Evolutionary conservation across 257 asterid genomes (phyloP).

Genomic region (Osmanthus fragrans): DNA sequence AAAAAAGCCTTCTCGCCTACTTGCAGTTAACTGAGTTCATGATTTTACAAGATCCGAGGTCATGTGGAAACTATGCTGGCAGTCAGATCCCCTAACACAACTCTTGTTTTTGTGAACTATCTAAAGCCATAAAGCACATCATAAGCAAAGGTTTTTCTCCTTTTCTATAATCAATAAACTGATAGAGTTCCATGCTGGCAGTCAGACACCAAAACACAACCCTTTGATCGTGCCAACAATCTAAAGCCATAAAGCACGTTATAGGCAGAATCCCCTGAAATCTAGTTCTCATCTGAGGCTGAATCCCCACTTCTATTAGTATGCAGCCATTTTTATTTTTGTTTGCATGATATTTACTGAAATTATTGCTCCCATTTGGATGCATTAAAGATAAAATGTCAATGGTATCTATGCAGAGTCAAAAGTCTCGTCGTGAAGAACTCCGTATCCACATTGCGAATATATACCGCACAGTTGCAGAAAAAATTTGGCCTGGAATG

Average conservation of each 20-base stretch:
- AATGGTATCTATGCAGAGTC: conserved; percentile 61
- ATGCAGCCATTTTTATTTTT: neutral
- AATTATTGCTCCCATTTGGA: conserved; percentile 15
- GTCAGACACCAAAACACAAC: neutral
- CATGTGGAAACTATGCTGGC: too few species aligned
- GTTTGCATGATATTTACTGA: conserved; percentile 9
- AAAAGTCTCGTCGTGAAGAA: conserved; percentile 96
- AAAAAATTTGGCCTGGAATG: conserved; percentile 98
- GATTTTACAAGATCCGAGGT: too few species aligned
- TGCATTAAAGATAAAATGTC: conserved; percentile 3
- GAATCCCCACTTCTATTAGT: conserved; percentile 4
- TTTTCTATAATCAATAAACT: neutral
- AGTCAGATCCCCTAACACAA: too few species aligned
- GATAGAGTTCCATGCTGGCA: neutral
- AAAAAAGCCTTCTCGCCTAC: too few species aligned
- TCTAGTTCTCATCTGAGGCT: conserved; percentile 7
- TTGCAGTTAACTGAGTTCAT: too few species aligned
- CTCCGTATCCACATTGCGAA: conserved; percentile 84
- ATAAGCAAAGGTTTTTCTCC: neutral
- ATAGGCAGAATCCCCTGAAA: conserved; percentile 9
- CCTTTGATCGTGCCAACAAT: too few species aligned
- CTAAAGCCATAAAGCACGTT: neutral
- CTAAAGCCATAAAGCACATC: neutral
- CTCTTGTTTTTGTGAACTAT: neutral
- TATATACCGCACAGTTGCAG: conserved; percentile 88